Conservation (phyloP, 805 yeast genomes). For the Candida nemodendra region DNA sequence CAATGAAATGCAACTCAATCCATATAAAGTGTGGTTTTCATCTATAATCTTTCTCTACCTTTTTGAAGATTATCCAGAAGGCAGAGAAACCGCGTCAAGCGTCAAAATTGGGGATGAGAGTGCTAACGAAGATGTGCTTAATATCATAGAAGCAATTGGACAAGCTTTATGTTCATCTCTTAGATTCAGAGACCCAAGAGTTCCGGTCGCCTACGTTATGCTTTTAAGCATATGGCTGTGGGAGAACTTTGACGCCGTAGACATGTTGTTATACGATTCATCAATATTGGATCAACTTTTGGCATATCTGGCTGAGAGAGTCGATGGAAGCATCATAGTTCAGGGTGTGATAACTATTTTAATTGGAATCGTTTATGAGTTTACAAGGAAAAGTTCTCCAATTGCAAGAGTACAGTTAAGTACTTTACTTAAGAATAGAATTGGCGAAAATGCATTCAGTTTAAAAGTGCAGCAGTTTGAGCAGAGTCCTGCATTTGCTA, state of each 20-base stretch:
- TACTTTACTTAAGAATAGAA: conserved; percentile 59
- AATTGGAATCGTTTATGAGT: conserved; percentile 79
- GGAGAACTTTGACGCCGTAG: conserved; percentile 72
- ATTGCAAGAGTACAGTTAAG: conserved; percentile 59
- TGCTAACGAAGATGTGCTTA: conserved; percentile 66
- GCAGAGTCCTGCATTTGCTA: conserved; percentile 52
- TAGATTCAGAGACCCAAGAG: conserved; percentile 64
- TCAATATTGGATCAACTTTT: conserved; percentile 67
- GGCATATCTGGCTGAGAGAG: conserved; percentile 55
- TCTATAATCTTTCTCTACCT: conserved; percentile 61
- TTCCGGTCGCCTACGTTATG: conserved; percentile 75
- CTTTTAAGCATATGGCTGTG: conserved; percentile 72
- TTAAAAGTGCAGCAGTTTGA: conserved; percentile 72
- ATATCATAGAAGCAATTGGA: conserved; percentile 71
- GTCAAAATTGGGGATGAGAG: conserved; percentile 59
- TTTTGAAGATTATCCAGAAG: conserved; percentile 52
- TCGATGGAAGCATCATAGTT: conserved; percentile 37
- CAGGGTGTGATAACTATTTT: conserved; percentile 73
- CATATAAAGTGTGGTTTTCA: conserved; percentile 86
- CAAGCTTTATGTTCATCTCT: conserved; percentile 70
- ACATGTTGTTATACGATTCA: conserved; percentile 69
- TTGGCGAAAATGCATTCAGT: conserved; percentile 79
- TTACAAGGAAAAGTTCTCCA: conserved; percentile 61
- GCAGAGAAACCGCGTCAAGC: conserved; percentile 45
- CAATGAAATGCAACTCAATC: conserved; percentile 68